phyloP scores from a whole-genome alignment of 257 asterid species.

The Asclepias syriaca region DNA sequence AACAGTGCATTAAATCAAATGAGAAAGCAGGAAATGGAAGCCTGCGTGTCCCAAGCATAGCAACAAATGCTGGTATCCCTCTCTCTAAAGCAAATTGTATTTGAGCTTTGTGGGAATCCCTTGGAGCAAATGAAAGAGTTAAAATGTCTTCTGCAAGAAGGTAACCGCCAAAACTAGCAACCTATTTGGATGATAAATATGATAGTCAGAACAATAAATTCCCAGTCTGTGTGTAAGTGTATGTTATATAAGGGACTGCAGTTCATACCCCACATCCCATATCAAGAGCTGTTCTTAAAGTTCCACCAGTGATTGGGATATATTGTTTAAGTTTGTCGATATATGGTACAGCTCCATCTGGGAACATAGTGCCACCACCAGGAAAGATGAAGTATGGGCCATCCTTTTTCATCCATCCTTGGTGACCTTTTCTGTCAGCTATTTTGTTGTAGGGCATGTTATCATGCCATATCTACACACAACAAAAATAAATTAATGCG shows the following conservation, averaged over 20 bases:
- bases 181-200: conserved; percentile 39
- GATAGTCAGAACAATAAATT: neutral
- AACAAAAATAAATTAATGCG: neutral
- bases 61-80: conserved; percentile 94
- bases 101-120: conserved; percentile 94
- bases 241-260: neutral
- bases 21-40: conserved; percentile 92
- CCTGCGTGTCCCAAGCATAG: conserved; percentile 95
- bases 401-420: conserved; percentile 97
- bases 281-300: conserved; percentile 91
- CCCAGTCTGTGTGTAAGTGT: neutral
- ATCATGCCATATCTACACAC: conserved; percentile 85
- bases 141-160: conserved; percentile 74
- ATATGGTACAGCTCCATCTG: conserved; percentile 87
- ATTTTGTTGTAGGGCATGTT: conserved; percentile 91
- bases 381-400: conserved; percentile 88
- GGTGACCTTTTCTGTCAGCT: conserved; percentile 96
- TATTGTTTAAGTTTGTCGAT: conserved; percentile 92
- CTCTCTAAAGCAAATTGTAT: conserved; percentile 97
- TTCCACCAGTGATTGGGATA: conserved; percentile 81
- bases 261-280: conserved; percentile 94
- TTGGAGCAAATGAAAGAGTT: conserved; percentile 92
- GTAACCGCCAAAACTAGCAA: conserved; percentile 97
- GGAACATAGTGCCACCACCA: conserved; percentile 98
- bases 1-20: conserved; percentile 93